phyloP scores from a whole-genome alignment of 2,329 filamentous ascomycete species.

The Colletotrichum sp. region DNA sequence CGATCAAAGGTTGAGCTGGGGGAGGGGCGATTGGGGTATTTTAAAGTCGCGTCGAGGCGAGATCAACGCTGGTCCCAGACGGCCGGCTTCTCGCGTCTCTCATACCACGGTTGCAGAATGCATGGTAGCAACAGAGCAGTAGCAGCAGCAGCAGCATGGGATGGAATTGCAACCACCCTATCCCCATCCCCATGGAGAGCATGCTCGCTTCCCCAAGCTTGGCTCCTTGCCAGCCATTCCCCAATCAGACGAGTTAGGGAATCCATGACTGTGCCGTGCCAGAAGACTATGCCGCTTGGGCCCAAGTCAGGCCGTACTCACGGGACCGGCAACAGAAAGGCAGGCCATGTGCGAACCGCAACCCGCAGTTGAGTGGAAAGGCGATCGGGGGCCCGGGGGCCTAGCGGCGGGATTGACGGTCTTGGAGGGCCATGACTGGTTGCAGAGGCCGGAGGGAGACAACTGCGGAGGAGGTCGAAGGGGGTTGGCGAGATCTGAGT shows the following conservation, averaged over 20 bases:
- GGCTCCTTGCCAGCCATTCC: neutral
- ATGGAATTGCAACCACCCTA: neutral
- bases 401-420: conserved; percentile 21
- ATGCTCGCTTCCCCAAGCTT: conserved; percentile 5
- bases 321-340: neutral
- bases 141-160: neutral
- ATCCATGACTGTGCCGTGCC: neutral
- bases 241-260: neutral
- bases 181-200: neutral
- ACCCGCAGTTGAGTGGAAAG: neutral
- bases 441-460: neutral
- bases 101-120: conserved; percentile 3
- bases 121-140: neutral
- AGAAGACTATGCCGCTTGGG: neutral
- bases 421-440: conserved; percentile 15
- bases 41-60: conserved; percentile 1
- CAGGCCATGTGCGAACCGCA: conserved; percentile 1
- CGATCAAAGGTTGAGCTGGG: neutral
- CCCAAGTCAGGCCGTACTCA: conserved; percentile 1
- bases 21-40: conserved; percentile 3
- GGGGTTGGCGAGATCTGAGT: conserved; percentile 2
- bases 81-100: neutral
- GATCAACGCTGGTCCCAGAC: conserved; percentile 5
- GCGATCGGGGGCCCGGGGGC: neutral
- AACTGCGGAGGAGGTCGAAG: neutral